Evolutionary conservation across 2,329 filamentous ascomycete species (phyloP).

Genomic region (Colletotrichum tabaci): DNA sequence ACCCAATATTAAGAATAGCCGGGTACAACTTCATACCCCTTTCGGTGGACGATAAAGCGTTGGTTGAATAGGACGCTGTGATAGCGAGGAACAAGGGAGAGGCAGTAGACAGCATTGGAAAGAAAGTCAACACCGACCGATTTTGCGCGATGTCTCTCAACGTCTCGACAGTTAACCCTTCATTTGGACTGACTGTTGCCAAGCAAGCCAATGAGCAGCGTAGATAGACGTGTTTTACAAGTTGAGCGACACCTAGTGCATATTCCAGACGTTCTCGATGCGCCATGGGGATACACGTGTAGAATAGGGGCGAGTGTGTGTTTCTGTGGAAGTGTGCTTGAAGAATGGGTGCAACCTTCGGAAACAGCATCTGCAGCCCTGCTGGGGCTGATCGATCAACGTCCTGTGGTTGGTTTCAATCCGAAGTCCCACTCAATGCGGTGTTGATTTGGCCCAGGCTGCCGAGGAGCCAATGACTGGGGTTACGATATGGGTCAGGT

Average conservation of each 20-base stretch:
- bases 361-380: constrained; percentile 33
- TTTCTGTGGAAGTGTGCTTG: background rate
- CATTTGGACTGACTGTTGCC: background rate
- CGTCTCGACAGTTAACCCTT: background rate
- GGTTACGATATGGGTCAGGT: background rate
- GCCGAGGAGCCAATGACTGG: constrained; percentile 5
- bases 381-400: constrained; percentile 13
- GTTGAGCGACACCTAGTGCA: background rate
- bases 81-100: background rate
- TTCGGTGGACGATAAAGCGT: background rate
- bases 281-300: background rate
- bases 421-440: constrained; percentile 15
- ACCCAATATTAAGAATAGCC: background rate
- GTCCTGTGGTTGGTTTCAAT: constrained; percentile 13
- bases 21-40: background rate
- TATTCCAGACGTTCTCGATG: constrained; percentile 1
- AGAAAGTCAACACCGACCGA: background rate
- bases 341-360: background rate
- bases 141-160: background rate
- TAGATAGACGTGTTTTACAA: too few relatives aligned
- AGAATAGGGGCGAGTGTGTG: background rate
- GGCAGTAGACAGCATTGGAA: background rate
- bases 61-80: background rate
- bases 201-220: background rate
- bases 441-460: background rate